phyloP scores from a whole-genome alignment of 2,329 filamentous ascomycete species.

The Alternaria angustiovoidea region DNA sequence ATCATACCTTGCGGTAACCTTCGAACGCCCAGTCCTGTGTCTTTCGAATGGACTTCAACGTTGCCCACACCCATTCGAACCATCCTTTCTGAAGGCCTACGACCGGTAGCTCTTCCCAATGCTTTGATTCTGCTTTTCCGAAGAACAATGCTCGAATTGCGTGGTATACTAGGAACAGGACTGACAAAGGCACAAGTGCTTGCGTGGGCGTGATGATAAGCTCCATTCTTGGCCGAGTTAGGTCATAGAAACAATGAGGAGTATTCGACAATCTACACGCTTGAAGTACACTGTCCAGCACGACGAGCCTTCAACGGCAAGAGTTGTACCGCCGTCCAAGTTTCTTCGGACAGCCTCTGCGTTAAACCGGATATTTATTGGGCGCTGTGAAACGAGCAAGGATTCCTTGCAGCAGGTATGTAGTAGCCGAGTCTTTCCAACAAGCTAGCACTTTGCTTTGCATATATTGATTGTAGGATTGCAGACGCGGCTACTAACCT shows the following conservation, averaged over 20 bases:
- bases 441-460: neutral
- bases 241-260: neutral
- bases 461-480: constrained; percentile 1
- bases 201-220: constrained; percentile 24
- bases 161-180: constrained; percentile 20
- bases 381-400: neutral
- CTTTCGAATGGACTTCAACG: constrained; percentile 19
- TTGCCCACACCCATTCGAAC: constrained; percentile 22
- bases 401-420: constrained; percentile 9
- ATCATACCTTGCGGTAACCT: constrained; percentile 22
- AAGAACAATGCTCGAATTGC: constrained; percentile 18
- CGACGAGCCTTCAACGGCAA: neutral
- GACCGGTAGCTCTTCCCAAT: constrained; percentile 19
- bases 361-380: neutral
- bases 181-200: constrained; percentile 19
- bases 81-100: constrained; percentile 21
- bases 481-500: neutral
- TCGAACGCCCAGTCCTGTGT: constrained; percentile 26
- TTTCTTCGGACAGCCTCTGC: neutral
- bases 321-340: neutral
- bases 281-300: neutral
- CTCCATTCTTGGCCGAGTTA: constrained; percentile 12
- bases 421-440: neutral
- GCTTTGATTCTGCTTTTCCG: constrained; percentile 17
- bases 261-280: neutral